Base-by-base conservation (phyloP, 116 monocot genomes). In the Trichopus zeylanicus region DNA sequence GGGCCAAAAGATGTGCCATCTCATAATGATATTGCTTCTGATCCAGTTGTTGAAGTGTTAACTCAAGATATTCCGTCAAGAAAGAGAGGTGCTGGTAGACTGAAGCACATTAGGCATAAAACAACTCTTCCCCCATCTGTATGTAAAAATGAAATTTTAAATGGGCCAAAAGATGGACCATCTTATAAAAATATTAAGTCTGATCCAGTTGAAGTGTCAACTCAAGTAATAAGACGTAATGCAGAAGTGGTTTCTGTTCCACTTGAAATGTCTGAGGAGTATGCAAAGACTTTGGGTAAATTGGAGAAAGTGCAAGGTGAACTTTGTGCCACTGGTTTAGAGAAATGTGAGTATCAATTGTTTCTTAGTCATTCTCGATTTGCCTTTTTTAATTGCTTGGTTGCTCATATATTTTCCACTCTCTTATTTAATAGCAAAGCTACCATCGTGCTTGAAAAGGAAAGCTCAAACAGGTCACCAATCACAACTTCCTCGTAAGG, bases 361-460 rank as follows among this genome's bases (percentile, higher is more conserved):
- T 21, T 35, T 49, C 18, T 42, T 42, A 0, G 42, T 42, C n/a
- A 42, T 42, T 7, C n/a, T 35, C 31, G 2, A 15, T 4, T 29
- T n/a, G n/a, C n/a, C 29, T 38, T 53, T 61, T 53, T 13, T 1
- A 29, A 46, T 4, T 20, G 0, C 3, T 13, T 27, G 4, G 13
- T 62, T 39, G 24, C 56, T 37, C 4, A 59, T 21, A 26, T 64
- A 49, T 28, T 53, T 31, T 53, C 11, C 12, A 0, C 16, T 69
- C 5, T 48, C 28, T 62, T 11, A 22, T 22, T 48, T 68, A 11
- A 18, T 70, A 86, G 86, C 60, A 21, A 65, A 48, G 55, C 65
- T 25, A 8, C 31, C 60, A 57, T n/a, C n/a, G n/a, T 55, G 48
- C 9, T 21, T 63, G 32, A 83, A 86, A 66, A 82, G 73, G 31